phyloP scores from a whole-genome alignment of 1,284 basidiomycete species.

The Pseudozyma sp. region DNA sequence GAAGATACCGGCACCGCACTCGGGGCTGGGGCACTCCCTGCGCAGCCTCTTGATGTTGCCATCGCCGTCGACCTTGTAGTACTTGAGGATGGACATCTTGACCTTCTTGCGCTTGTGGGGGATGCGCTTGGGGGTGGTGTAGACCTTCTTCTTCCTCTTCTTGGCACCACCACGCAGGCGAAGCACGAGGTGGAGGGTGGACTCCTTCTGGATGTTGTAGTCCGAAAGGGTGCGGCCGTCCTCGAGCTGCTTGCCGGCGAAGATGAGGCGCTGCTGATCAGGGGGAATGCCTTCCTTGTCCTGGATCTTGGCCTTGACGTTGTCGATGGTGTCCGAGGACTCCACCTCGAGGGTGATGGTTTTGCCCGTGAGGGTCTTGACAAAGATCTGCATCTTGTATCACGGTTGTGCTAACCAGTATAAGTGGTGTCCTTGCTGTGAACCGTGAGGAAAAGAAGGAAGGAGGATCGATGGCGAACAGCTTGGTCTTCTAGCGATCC shows the following conservation, averaged over 20 bases:
- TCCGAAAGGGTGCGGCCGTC: constrained; percentile 71
- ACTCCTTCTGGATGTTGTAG: constrained; percentile 84
- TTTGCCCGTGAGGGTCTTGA: constrained; percentile 69
- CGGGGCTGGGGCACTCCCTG: constrained; percentile 84
- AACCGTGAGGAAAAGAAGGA: neutral
- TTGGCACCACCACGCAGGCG: constrained; percentile 92
- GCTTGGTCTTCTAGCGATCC: neutral
- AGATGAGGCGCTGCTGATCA: constrained; percentile 97
- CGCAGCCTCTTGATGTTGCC: constrained; percentile 99
- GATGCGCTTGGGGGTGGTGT: constrained; percentile 98
- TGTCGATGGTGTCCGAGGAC: constrained; percentile 69
- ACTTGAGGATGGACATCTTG: constrained; percentile 98
- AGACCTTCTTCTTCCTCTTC: constrained; percentile 99
- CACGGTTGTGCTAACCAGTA: constrained; percentile 63
- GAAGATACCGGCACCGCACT: constrained; percentile 68
- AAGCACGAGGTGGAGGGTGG: constrained; percentile 66
- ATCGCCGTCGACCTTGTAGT: constrained; percentile 99
- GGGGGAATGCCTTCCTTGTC: constrained; percentile 82
- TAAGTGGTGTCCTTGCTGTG: constrained; percentile 57
- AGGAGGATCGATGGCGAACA: constrained; percentile 19
- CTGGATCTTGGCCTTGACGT: constrained; percentile 71
- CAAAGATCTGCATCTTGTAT: constrained; percentile 65
- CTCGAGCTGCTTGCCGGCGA: constrained; percentile 94
- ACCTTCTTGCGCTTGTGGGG: constrained; percentile 99
- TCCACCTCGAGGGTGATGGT: constrained; percentile 70